phyloP scores from a whole-genome alignment of 73 alveolate genomes.

The Tetrahymena malaccensis region DNA sequence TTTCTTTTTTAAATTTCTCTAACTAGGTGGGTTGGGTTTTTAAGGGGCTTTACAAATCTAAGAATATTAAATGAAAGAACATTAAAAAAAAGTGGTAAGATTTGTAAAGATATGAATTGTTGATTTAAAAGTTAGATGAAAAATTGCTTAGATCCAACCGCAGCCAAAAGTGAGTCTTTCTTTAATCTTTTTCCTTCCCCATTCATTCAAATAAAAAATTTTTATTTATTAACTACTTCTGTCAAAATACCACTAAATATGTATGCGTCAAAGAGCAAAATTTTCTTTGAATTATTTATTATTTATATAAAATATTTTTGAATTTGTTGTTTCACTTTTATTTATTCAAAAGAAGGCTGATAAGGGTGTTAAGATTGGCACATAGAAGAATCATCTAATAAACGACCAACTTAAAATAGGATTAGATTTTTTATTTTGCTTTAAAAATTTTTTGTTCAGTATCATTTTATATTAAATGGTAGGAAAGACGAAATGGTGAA shows the following conservation, averaged over 20 bases:
- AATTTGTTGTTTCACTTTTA: background rate
- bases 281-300: background rate
- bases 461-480: background rate
- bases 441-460: background rate
- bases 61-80: background rate
- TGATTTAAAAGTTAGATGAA: background rate
- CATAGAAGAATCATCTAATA: background rate
- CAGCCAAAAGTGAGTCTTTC: slow-evolving; percentile 1
- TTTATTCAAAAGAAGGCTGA: background rate
- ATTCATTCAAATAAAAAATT: background rate
- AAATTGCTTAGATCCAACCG: background rate
- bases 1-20: background rate
- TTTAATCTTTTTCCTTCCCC: background rate
- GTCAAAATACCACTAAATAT: background rate
- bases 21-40: background rate
- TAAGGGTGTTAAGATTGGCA: background rate
- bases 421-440: background rate
- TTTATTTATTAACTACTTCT: background rate
- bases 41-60: background rate
- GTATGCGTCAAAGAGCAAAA: background rate
- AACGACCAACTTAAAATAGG: background rate
- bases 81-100: background rate
- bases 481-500: too few relatives aligned
- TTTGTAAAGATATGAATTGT: background rate
- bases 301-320: background rate